Evolutionary conservation across 2,329 filamentous ascomycete species (phyloP), one percentile per base, ranked within the genome.

Genomic region (Cercospora berteroae): DNA sequence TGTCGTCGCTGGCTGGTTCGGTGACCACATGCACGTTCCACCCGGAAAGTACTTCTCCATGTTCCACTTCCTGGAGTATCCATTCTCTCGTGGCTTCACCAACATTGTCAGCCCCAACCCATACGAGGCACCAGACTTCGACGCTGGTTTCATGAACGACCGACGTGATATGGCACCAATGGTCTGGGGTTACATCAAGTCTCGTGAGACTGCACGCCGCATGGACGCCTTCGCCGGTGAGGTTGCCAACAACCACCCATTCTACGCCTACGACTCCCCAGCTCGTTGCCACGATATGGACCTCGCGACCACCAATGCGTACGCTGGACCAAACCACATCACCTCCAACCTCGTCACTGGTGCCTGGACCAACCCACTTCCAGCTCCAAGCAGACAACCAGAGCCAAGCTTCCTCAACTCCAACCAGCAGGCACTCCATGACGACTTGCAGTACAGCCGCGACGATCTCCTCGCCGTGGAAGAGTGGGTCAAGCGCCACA

Each of bases 171-270:
- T 94, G 90, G 90, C 88, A 0, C 90, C 91, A 8, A 92, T 91
- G 88, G 90, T 94, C 5, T 93, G 91, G 90, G 89, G 89, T 4
- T 93, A 93, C 80, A 91, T 93, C 83, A 93, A 93, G 81, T 91
- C 89, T 2, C 89, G 90, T 66, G 90, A 93, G 83, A 93, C 90
- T 3, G 91, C 91, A 1, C 86, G 91, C 3, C 87, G 90, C 70
- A 93, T 93, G 90, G 85, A 89, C 27, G 88, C 90, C 0, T 93
- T 92, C 71, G 90, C 90, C 1, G 91, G 91, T 68, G 91, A 94
- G 77, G 90, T 91, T 9, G 66, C 66, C 59, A 60, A 61, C 66
- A 70, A 68, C 66, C 71, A 72, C 77, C 91, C 91, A 10, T 88
- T 89, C 82, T 94, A 90, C 76, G 81, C 85, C 56, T 92, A 84